Evolutionary conservation across 352 stramenopile species (phyloP).

Genomic region (Phytophthora pisi): DNA sequence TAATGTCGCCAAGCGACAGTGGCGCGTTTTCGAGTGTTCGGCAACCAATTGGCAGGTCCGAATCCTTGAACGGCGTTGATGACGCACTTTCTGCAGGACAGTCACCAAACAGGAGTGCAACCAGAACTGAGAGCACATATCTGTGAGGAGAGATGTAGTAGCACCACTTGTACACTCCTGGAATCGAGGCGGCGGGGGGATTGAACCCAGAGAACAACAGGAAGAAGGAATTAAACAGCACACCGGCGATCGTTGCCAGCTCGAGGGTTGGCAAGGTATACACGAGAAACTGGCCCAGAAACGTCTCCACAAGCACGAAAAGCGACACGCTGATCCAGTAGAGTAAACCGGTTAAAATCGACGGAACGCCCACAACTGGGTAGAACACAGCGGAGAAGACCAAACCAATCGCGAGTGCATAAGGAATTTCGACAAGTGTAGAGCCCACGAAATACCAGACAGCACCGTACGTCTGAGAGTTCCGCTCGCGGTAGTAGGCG

Average conservation of each 20-base stretch:
- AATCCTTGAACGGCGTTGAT: background rate
- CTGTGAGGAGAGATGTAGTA: conserved; percentile 37
- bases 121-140: conserved; percentile 5
- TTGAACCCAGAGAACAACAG: conserved; percentile 56
- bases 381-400: conserved; percentile 20
- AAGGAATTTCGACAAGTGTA: conserved; percentile 18
- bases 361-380: conserved; percentile 30
- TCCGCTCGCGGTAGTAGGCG: conserved; percentile 17
- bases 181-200: conserved; percentile 45
- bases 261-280: conserved; percentile 18
- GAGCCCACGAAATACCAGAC: conserved; percentile 22
- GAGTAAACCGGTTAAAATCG: conserved; percentile 18
- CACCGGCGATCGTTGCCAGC: conserved; percentile 8
- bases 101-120: conserved; percentile 8
- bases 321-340: conserved; percentile 30
- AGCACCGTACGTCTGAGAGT: conserved; percentile 15
- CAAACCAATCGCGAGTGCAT: conserved; percentile 14
- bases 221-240: conserved; percentile 36
- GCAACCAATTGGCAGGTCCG: conserved; percentile 7
- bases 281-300: conserved; percentile 34
- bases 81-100: background rate
- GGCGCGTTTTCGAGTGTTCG: conserved; percentile 11
- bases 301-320: conserved; percentile 32
- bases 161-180: conserved; percentile 48
- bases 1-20: conserved; percentile 8